Percentiles rank a stretch among this genome's conserved stretches.
These are phyloP conservation scores for Forsythia viridissima DNA, from an alignment of 257 asterid species.

Conservation along the genomic window DNA sequence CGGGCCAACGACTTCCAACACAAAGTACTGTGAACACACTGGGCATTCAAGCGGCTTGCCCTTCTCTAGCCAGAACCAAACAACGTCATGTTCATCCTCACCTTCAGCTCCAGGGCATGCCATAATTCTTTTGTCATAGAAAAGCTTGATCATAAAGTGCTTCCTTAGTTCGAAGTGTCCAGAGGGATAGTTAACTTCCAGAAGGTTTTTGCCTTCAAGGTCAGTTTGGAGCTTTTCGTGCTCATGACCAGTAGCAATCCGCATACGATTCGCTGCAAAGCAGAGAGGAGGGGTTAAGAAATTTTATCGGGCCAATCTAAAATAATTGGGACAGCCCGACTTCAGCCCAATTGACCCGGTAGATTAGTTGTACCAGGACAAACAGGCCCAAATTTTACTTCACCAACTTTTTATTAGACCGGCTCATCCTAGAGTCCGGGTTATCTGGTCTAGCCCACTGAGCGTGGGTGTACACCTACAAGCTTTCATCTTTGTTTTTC, in stretches of 20 bases:
- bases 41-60: slow-evolving; percentile 95
- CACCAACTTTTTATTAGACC: too few species aligned
- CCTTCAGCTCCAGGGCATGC: slow-evolving; percentile 96
- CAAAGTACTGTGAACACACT: slow-evolving; percentile 89
- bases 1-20: slow-evolving; percentile 85
- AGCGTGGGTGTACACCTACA: too few species aligned
- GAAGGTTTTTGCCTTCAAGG: slow-evolving; percentile 58
- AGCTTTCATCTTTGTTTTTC: too few species aligned
- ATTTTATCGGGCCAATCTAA: too few species aligned
- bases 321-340: too few species aligned
- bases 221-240: slow-evolving; percentile 62
- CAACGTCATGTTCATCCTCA: slow-evolving; percentile 97
- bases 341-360: too few species aligned
- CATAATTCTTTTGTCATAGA: slow-evolving; percentile 75
- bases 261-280: too few species aligned
- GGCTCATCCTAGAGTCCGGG: too few species aligned
- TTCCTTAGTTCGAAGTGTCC: slow-evolving; percentile 94
- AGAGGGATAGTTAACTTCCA: slow-evolving; percentile 59
- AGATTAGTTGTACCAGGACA: too few species aligned
- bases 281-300: too few species aligned
- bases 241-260: slow-evolving; percentile 68
- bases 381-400: too few species aligned
- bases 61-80: slow-evolving; percentile 99
- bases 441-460: too few species aligned
- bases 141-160: slow-evolving; percentile 72